A percentile compares a stretch with the other conserved stretches of the same genome.
These are phyloP conservation scores for Yamadazyma diddensiae DNA, from an alignment of 1,139 yeast genomes.

Conservation along the genomic window DNA sequence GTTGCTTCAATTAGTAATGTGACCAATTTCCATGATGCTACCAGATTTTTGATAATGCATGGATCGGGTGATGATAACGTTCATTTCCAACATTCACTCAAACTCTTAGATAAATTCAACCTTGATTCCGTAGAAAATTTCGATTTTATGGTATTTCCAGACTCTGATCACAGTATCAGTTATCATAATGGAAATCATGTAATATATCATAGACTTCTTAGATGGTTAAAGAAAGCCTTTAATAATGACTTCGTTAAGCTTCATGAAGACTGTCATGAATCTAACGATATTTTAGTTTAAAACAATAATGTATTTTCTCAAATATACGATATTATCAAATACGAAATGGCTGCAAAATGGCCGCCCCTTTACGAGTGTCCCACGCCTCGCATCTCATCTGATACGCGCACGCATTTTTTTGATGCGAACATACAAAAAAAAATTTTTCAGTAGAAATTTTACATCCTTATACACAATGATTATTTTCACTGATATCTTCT, in stretches of 20 bases:
- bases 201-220: conserved; percentile 61
- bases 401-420: background rate
- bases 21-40: conserved; percentile 45
- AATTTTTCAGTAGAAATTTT: conserved; percentile 5
- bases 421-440: conserved; percentile 1
- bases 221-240: conserved; percentile 46
- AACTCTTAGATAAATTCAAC: conserved; percentile 60
- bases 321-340: background rate
- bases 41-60: conserved; percentile 67
- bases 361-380: too few relatives aligned
- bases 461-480: conserved; percentile 27
- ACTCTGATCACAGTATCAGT: conserved; percentile 68
- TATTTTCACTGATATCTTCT: conserved; percentile 67
- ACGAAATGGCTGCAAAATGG: too few relatives aligned
- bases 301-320: background rate
- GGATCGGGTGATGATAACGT: conserved; percentile 86
- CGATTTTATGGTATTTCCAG: conserved; percentile 75
- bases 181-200: conserved; percentile 69
- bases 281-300: background rate
- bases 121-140: conserved; percentile 61
- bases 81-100: conserved; percentile 70
- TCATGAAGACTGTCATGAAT: background rate
- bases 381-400: too few relatives aligned
- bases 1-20: conserved; percentile 52
- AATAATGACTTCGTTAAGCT: conserved; percentile 7